Conservation (phyloP, 108 stramenopile species). For the Stephanodiscus minutulus region DNA sequence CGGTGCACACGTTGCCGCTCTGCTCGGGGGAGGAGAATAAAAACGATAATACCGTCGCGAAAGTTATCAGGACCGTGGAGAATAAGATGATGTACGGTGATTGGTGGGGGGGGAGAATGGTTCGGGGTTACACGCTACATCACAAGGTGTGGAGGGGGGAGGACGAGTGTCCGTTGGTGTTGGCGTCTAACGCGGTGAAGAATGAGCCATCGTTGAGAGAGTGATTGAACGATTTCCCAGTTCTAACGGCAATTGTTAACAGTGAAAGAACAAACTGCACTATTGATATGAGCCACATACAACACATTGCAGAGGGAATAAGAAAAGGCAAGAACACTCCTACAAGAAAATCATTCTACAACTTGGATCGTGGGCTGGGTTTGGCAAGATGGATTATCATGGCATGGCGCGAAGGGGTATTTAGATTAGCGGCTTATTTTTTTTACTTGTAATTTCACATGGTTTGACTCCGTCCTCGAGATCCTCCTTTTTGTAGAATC, state of each 20-base stretch:
- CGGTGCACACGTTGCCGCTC: constrained; percentile 85
- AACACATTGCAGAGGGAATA: too few species aligned
- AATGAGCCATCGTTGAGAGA: constrained; percentile 1
- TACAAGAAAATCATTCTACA: neutral
- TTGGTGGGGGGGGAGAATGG: constrained; percentile 68
- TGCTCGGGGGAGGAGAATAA: constrained; percentile 72
- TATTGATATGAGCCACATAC: too few species aligned
- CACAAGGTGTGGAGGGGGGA: constrained; percentile 83
- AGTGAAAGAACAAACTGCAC: neutral
- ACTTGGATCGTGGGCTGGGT: too few species aligned
- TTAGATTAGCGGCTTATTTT: too few species aligned
- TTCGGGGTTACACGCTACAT: constrained; percentile 32
- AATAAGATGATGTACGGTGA: constrained; percentile 74
- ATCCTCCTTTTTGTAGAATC: too few species aligned
- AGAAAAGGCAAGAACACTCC: too few species aligned
- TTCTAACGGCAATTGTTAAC: too few species aligned
- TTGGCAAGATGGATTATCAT: too few species aligned
- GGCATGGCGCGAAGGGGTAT: too few species aligned
- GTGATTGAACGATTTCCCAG: neutral
- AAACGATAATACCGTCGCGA: constrained; percentile 75
- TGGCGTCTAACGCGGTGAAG: constrained; percentile 7
- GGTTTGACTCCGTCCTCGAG: too few species aligned
- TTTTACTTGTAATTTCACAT: too few species aligned
- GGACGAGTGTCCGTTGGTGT: constrained; percentile 58
- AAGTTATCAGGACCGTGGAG: constrained; percentile 65